These are phyloP conservation scores for Trichoderma reesei DNA, from an alignment of 495 filamentous ascomycete genomes.

Conservation along the genomic window DNA sequence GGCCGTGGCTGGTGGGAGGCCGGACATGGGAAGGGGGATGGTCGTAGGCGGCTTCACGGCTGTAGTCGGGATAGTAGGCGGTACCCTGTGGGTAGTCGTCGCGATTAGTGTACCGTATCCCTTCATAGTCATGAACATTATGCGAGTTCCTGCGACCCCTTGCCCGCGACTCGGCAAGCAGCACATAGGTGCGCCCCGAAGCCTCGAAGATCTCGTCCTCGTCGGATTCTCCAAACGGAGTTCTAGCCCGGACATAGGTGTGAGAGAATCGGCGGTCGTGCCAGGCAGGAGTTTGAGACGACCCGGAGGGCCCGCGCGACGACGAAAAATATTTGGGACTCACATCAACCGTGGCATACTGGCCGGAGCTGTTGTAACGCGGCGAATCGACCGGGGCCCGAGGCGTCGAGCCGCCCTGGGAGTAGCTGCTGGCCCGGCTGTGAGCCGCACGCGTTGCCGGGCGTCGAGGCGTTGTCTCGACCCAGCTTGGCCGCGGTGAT, in stretches of 20 bases:
- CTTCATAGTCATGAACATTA: slow-evolving; percentile 29
- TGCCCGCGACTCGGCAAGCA: slow-evolving; percentile 34
- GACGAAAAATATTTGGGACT: slow-evolving; percentile 28
- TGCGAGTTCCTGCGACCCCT: slow-evolving; percentile 19
- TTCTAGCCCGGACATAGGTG: slow-evolving; percentile 45
- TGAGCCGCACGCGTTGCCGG: slow-evolving; percentile 31
- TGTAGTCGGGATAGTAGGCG: slow-evolving; percentile 22
- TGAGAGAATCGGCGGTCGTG: slow-evolving; percentile 41
- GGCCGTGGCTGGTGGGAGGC: slow-evolving; percentile 30
- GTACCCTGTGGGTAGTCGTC: slow-evolving; percentile 42
- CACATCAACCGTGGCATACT: slow-evolving; percentile 48
- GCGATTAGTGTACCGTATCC: slow-evolving; percentile 48
- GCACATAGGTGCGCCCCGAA: slow-evolving; percentile 36
- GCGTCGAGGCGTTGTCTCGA: slow-evolving; percentile 28
- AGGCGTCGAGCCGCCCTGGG: slow-evolving; percentile 16
- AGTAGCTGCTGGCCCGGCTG: slow-evolving; percentile 11
- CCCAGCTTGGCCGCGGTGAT: slow-evolving; percentile 29
- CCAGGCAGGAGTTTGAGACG: slow-evolving; percentile 30
- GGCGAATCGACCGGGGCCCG: slow-evolving; percentile 35
- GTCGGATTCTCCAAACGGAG: slow-evolving; percentile 47
- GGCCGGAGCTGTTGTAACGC: slow-evolving; percentile 44
- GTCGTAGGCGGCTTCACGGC: slow-evolving; percentile 4
- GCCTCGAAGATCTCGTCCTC: slow-evolving; percentile 49
- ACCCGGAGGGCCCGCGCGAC: slow-evolving; percentile 42
- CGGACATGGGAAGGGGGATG: slow-evolving; percentile 25